Percentiles rank a stretch among this genome's conserved stretches.
Conservation (phyloP, 1,284 basidiomycete genomes). For the Apiotrichum mycotoxinovorans region DNA sequence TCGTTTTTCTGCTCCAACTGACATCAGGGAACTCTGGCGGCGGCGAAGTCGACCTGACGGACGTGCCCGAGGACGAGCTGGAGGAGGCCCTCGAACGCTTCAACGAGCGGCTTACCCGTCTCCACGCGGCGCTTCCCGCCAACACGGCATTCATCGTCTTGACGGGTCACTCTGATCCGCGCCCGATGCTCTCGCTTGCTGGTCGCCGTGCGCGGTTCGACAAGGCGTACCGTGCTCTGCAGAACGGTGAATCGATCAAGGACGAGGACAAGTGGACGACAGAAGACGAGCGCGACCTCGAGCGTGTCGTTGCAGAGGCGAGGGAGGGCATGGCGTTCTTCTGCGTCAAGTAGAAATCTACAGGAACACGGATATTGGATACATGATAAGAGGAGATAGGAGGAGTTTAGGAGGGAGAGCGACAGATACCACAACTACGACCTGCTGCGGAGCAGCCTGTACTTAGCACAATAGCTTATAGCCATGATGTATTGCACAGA, state of each 20-base stretch:
- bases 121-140: slow-evolving; percentile 67
- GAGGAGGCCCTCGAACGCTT: slow-evolving; percentile 50
- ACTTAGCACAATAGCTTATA: neutral
- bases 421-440: neutral
- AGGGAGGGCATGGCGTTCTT: slow-evolving; percentile 78
- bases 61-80: slow-evolving; percentile 12
- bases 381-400: too few species aligned
- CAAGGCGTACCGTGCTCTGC: slow-evolving; percentile 57
- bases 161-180: slow-evolving; percentile 80
- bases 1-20: slow-evolving; percentile 7
- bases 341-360: slow-evolving; percentile 58
- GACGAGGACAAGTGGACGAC: slow-evolving; percentile 56
- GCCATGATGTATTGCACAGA: neutral
- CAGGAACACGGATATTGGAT: neutral
- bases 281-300: slow-evolving; percentile 69
- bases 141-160: slow-evolving; percentile 78
- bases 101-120: slow-evolving; percentile 59
- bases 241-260: slow-evolving; percentile 57
- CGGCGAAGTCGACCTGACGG: neutral
- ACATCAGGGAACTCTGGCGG: slow-evolving; percentile 12
- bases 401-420: too few species aligned
- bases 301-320: slow-evolving; percentile 70
- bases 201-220: slow-evolving; percentile 70
- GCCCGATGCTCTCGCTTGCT: slow-evolving; percentile 67
- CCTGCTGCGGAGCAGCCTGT: neutral